Evolutionary conservation across 257 asterid genomes (phyloP), one percentile per base, ranked within the genome.

Genomic region (Cinchona pubescens): DNA sequence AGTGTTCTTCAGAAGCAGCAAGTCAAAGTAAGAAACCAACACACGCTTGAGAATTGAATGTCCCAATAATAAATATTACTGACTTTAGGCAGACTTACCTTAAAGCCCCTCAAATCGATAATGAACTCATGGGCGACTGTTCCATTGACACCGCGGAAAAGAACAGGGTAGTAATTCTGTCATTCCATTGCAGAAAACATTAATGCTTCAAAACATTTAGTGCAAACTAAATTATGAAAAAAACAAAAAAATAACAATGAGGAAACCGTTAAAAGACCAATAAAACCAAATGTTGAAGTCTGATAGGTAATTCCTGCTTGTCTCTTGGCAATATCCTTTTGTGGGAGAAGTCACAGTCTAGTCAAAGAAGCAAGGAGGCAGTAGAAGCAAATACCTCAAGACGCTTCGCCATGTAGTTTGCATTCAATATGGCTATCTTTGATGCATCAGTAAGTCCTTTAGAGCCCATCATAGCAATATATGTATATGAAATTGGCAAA

Each of bases 391-490:
- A 60, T 77, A 94, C 98, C 98, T 94, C 97, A 81, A 94, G 81
- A 76, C 98, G 97, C 83, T 90, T 94, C 32, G 96, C 96, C 98
- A 94, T 94, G 88, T 94, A 92, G 84, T 94, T 94, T 25, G 98
- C 93, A 61, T 87, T 94, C 87, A 94, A 82, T 82, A 94, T 94
- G 70, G 98, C 98, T 67, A 92, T 90, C 89, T 90, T 94, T 61
- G 98, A 94, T 53, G 98, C 98, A 2, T 94, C 97, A 42, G 86
- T 86, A 77, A 95, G 88, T 49, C 99, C 99, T 85, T 83, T 79
- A 7, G 99, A 91, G 15, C 99, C 99, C 99, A 95, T 95, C 99
- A 95, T 95, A 79, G 92, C 83, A 74, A 92, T 95, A 84, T 92
- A 95, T 71, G 98, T 91, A 86, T 95, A 95, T 69, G 99, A 95